Evolutionary conservation across 1,284 basidiomycete genomes (phyloP), one percentile per base, ranked within the genome.

Genomic region (Trametes versicolor): DNA sequence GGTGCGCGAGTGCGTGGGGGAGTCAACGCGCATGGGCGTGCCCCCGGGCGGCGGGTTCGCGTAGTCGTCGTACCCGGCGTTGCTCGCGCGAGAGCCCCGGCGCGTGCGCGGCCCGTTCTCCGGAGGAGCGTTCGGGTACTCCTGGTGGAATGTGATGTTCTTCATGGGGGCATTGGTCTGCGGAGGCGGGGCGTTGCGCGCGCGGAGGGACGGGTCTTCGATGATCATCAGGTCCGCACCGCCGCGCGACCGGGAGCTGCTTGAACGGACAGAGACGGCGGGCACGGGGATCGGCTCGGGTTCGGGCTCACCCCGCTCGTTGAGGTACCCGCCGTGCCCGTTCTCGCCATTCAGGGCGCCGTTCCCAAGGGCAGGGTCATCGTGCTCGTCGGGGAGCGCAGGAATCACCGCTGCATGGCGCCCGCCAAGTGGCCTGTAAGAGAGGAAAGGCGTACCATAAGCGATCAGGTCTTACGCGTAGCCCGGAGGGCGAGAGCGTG

Each of bases 381-480:
- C 87, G 55, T 87, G 87, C 58, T 91, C 89, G 71, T 92, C 90
- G 9, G 90, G 90, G 2, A 91, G 80, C 2, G 90, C 90, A 58
- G 91, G 91, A 51, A 89, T 88, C 48, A 93, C 91, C 64, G 90
- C 87, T 41, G 91, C 92, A 70, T 93, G 91, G 41, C 91, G 82
- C 71, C 91, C 91, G 64, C 91, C 91, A 64, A 92, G 82, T 54
- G 86, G 90, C 69, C 90, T 91, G 69, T 56, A 65, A 34, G 43
- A 54, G 63, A 47, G 53, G 23, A 53, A 55, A 49, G 50, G 66
- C 1, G 58, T 43, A 60, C 37, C 32, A 62, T 69, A 59, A 69
- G 67, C 53, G 57, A 66, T 23, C n/a, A 10, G 41, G 41, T 47
- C 27, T 19, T 34, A 6, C 12, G 17, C 29, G 15, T 50, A n/a